Evolutionary conservation across 2,329 filamentous ascomycete species (phyloP).

Genomic region (Fusarium redolens): DNA sequence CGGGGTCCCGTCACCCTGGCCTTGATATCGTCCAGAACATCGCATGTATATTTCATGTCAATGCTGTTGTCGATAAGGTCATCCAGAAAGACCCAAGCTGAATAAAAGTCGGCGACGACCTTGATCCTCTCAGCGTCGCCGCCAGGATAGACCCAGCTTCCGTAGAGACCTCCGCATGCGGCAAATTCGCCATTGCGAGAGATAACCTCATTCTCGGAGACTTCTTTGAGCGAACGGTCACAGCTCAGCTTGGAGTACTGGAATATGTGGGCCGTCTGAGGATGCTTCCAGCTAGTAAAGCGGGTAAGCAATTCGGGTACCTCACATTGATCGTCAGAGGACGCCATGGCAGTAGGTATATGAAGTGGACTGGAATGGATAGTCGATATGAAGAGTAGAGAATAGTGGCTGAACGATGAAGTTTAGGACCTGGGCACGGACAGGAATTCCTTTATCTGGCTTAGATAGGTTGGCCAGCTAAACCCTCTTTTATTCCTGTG

Average conservation of each 20-base stretch:
- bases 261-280: not conserved
- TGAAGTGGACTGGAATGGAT: not conserved
- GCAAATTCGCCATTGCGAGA: constrained; percentile 3
- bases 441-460: not conserved
- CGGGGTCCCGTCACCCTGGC: not conserved
- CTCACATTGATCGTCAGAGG: not conserved
- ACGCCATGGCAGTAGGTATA: not conserved
- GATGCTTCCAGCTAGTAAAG: not conserved
- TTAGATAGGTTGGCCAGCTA: not conserved
- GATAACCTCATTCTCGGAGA: not conserved
- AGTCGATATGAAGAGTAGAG: not conserved
- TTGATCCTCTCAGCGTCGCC: not conserved
- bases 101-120: not conserved
- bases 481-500: not conserved
- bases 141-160: not conserved
- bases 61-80: not conserved
- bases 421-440: not conserved
- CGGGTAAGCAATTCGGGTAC: not conserved
- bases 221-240: not conserved
- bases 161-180: not conserved
- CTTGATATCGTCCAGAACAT: not conserved
- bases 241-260: not conserved
- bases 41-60: not conserved
- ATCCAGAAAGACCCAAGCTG: not conserved
- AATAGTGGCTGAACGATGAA: not conserved